Evolutionary conservation across 306 rosid species (phyloP), one percentile per base, ranked within the genome.

Genomic region (Malus domestica): DNA sequence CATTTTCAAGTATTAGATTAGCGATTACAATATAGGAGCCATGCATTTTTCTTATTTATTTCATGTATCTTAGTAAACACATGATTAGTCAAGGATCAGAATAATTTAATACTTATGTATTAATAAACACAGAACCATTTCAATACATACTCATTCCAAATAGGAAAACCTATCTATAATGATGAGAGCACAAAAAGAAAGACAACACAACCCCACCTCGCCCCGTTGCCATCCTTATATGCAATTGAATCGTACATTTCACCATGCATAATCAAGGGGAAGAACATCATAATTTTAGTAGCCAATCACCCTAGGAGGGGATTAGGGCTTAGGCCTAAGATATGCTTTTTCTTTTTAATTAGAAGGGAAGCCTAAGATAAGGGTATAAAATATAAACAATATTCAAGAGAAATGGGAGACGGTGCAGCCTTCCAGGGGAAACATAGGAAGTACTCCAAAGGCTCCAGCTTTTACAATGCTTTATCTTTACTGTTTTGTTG

Each of bases 391-490:
- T 55, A 55, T 55, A 55, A 55, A 20, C 12, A 20, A 57, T 19
- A 14, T 49, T 18, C 15, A 46, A 46, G 55, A 49, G 55, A 49
- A 49, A 5, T 16, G 20, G 20, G 55, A 49, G 18, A 49, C 16
- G 55, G 19, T 49, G 55, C 15, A 4, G 55, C 58, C 73, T 25
- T 27, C 20, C 4, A 63, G 23, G 40, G 72, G 78, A 80, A 80
- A 80, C 76, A 75, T 70, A 68, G 32, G 80, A 80, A 68, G 68
- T 44, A 72, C 82, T 79, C 82, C 82, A 79, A 79, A 73, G 84
- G 59, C 80, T 80, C 72, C 52, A 70, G 70, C 80, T 75, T 80
- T 74, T 80, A 67, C 60, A 33, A 75, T 75, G 27, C 80, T 75
- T 80, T 70, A 54, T 67, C 64, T 80, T 80, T 67, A 80, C 79